A percentile compares a stretch with the other conserved stretches of the same genome.
Evolutionary conservation across 2,329 filamentous ascomycete genomes (phyloP).

Genomic region (Neophaeococcomyces mojaviensis): DNA sequence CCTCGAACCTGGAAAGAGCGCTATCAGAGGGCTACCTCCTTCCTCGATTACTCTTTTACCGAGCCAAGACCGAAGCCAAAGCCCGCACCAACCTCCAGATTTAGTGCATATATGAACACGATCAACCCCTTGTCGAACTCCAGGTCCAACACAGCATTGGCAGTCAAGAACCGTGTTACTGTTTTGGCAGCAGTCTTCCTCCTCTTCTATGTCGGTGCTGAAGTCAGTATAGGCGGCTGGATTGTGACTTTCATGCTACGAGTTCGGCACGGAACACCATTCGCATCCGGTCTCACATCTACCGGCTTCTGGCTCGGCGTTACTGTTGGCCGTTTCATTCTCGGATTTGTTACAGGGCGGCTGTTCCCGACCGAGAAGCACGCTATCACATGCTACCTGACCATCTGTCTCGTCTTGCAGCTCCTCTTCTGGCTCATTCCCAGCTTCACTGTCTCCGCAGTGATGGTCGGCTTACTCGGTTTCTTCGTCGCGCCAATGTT

Average conservation of each 20-base stretch:
- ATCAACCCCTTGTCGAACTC: constrained; percentile 31
- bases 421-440: constrained; percentile 74
- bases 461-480: constrained; percentile 62
- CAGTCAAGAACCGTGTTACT: constrained; percentile 43
- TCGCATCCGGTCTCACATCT: constrained; percentile 65
- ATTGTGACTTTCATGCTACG: constrained; percentile 74
- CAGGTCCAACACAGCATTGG: constrained; percentile 30
- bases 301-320: constrained; percentile 71
- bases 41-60: too few species aligned
- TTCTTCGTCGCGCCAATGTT: constrained; percentile 74
- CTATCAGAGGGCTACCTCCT: too few species aligned
- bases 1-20: too few species aligned
- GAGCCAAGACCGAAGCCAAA: too few species aligned
- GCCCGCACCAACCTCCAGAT: not conserved
- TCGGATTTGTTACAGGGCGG: constrained; percentile 62
- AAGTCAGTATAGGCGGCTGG: constrained; percentile 67
- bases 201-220: constrained; percentile 69
- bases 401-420: constrained; percentile 55
- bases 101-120: not conserved
- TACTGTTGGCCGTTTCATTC: constrained; percentile 60
- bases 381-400: constrained; percentile 54
- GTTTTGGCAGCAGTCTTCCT: constrained; percentile 68
- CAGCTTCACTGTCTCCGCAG: constrained; percentile 61
- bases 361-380: constrained; percentile 56
- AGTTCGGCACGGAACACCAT: constrained; percentile 60